phyloP scores from a whole-genome alignment of 768 basidiomycete genomes.

The Psilocybe cyanescens region DNA sequence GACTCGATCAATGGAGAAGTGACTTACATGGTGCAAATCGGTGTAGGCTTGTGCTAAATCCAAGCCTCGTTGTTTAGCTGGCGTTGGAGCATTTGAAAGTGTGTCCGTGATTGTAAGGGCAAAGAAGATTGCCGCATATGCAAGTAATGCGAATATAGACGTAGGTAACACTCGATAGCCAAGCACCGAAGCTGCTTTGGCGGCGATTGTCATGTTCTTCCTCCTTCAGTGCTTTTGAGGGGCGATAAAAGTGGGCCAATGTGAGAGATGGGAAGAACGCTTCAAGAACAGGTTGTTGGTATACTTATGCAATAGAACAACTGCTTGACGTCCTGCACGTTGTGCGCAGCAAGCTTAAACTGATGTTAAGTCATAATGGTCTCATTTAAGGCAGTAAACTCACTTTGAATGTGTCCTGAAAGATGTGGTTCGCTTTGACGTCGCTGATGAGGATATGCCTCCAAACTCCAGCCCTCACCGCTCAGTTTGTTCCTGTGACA shows the following conservation, averaged over 20 bases:
- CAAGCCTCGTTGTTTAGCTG: conserved; percentile 43
- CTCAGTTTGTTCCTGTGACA: too few relatives aligned
- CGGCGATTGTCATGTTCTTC: conserved; percentile 11
- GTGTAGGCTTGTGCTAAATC: conserved; percentile 57
- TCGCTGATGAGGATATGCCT: too few relatives aligned
- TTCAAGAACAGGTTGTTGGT: neutral
- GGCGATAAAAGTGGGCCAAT: too few relatives aligned
- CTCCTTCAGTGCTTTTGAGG: too few relatives aligned
- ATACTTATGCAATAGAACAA: neutral
- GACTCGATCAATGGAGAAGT: too few relatives aligned
- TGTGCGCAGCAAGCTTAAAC: neutral
- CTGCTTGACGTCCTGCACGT: conserved; percentile 11
- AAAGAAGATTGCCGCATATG: conserved; percentile 52
- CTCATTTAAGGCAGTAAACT: neutral
- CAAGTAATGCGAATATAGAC: conserved; percentile 42
- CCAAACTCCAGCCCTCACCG: too few relatives aligned
- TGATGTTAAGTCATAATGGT: neutral
- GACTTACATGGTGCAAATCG: conserved; percentile 57
- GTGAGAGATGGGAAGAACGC: neutral
- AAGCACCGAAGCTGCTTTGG: conserved; percentile 21
- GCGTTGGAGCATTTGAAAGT: conserved; percentile 44
- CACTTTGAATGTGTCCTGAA: neutral
- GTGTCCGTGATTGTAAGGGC: conserved; percentile 53
- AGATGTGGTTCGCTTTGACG: neutral
- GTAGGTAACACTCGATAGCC: conserved; percentile 32